Percentiles rank a stretch among this genome's conserved stretches.
These are phyloP conservation scores for Acacia melanoxylon DNA, from an alignment of 306 rosid genomes.

Conservation along the genomic window DNA sequence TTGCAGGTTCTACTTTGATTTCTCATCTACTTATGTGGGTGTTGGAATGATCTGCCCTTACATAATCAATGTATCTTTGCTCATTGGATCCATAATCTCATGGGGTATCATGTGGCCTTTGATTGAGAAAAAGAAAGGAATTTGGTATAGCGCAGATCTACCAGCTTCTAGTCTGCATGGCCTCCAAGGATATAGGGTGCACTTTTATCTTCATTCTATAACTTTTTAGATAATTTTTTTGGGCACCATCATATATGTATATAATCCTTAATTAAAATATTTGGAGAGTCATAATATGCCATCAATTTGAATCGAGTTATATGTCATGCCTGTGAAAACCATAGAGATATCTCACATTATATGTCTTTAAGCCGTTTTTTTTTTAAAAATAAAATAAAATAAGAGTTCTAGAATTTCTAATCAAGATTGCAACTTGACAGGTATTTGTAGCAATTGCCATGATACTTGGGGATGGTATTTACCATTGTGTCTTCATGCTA, in stretches of 20 bases:
- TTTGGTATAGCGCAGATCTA: constrained; percentile 58
- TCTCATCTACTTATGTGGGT: constrained; percentile 74
- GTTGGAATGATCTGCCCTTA: constrained; percentile 77
- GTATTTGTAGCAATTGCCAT: constrained; percentile 66
- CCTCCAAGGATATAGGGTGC: constrained; percentile 74
- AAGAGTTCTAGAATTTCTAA: background rate
- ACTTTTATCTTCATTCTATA: background rate
- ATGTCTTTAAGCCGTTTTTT: background rate
- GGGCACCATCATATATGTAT: background rate
- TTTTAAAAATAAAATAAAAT: too few relatives aligned
- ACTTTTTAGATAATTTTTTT: background rate
- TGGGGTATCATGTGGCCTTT: constrained; percentile 80
- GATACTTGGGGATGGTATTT: constrained; percentile 83
- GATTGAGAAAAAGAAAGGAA: constrained; percentile 60
- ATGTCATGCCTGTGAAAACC: background rate
- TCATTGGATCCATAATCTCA: constrained; percentile 66
- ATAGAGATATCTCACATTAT: background rate
- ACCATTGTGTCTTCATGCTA: constrained; percentile 61
- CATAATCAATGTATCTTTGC: constrained; percentile 60
- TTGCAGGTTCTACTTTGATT: constrained; percentile 71
- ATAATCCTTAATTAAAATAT: background rate
- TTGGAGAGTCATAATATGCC: background rate
- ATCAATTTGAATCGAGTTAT: background rate
- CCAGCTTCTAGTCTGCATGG: constrained; percentile 52
- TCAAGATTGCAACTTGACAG: constrained; percentile 19